Percentiles rank a stretch among this genome's conserved stretches.
These are phyloP conservation scores for Schizonepeta tenuifolia DNA, from an alignment of 257 asterid species.

Conservation along the genomic window DNA sequence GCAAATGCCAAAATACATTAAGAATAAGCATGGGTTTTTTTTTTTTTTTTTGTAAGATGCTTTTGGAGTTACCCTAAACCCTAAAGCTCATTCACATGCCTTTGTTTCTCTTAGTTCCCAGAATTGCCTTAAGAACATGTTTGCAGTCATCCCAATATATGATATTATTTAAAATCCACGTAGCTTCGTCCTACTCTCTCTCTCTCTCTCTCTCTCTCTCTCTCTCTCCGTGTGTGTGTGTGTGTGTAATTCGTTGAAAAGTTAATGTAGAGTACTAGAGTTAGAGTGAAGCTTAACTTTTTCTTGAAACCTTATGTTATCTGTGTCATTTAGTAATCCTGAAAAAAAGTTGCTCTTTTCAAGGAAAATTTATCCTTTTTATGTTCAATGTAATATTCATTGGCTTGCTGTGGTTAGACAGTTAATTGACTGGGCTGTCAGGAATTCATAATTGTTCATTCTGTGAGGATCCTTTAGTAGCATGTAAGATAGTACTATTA, in stretches of 20 bases:
- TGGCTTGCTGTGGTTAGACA: neutral
- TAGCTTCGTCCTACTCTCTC: neutral
- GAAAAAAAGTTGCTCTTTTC: neutral
- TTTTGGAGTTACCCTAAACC: no score
- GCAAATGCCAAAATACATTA: neutral
- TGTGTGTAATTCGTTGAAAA: neutral
- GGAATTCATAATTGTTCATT: constrained; percentile 5
- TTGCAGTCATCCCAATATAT: neutral
- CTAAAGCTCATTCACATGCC: neutral
- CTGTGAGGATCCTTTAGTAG: neutral
- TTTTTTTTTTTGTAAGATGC: constrained; percentile 7
- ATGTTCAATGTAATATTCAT: neutral
- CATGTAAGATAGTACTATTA: neutral
- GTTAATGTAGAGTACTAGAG: neutral
- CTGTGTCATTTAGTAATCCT: neutral
- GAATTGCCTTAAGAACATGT: neutral
- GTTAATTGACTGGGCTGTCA: neutral
- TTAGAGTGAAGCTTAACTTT: neutral
- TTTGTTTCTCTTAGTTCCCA: neutral
- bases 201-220: neutral
- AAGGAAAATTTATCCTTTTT: neutral
- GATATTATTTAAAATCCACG: neutral
- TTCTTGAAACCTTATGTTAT: neutral
- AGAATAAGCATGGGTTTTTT: neutral
- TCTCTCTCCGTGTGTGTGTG: no score